These are phyloP conservation scores for Artomyces pyxidatus DNA, from an alignment of 768 basidiomycete species.

Conservation along the genomic window DNA sequence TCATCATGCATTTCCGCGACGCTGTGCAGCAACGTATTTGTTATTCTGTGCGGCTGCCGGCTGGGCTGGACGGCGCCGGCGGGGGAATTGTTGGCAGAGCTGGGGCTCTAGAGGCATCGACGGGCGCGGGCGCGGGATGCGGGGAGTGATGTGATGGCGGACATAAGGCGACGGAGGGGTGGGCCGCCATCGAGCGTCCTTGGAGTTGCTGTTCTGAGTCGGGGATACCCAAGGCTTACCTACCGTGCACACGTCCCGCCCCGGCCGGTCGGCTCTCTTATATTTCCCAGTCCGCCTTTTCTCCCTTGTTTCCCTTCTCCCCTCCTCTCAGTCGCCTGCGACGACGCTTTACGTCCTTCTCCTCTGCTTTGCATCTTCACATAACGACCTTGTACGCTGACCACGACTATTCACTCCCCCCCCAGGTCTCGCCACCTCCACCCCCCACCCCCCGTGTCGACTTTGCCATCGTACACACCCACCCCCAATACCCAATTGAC, in stretches of 20 bases:
- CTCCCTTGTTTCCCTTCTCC: slow-evolving; percentile 21
- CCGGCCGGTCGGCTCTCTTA: slow-evolving; percentile 23
- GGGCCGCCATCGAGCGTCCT: too few species aligned
- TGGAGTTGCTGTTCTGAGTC: too few species aligned
- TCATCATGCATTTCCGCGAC: too few species aligned
- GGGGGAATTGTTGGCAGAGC: too few species aligned
- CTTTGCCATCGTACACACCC: slow-evolving; percentile 10
- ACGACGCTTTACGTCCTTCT: slow-evolving; percentile 15
- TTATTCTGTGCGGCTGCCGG: too few species aligned
- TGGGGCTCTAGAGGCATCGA: too few species aligned
- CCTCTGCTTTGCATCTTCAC: slow-evolving; percentile 23
- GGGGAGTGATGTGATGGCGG: neutral
- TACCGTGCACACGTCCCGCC: neutral
- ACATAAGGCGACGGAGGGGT: neutral
- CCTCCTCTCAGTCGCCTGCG: slow-evolving; percentile 19
- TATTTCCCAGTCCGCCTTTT: slow-evolving; percentile 22
- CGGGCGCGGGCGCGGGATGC: too few species aligned
- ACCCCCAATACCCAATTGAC: slow-evolving; percentile 18
- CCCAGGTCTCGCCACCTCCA: neutral
- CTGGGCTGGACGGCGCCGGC: too few species aligned
- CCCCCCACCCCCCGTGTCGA: slow-evolving; percentile 1
- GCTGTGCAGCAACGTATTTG: too few species aligned
- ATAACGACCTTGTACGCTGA: slow-evolving; percentile 27
- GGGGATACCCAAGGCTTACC: too few species aligned
- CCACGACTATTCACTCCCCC: slow-evolving; percentile 15